Conservation (phyloP, 1,284 basidiomycete species). For the Waitea zeae region DNA sequence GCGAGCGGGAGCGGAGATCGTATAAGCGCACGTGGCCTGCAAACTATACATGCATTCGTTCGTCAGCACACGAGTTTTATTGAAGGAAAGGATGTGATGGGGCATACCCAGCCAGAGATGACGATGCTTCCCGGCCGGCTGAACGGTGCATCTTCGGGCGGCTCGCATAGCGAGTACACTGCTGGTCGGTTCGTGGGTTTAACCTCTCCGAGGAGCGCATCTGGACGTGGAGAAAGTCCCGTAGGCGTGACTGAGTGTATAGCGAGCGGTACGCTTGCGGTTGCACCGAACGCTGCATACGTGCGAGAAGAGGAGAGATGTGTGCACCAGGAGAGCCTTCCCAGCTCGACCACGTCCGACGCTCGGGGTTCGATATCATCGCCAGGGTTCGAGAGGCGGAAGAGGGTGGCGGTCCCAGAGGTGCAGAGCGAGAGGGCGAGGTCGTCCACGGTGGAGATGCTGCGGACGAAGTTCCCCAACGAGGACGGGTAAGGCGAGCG, state of each 20-base stretch:
- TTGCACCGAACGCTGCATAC: slow-evolving; percentile 52
- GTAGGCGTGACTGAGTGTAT: slow-evolving; percentile 34
- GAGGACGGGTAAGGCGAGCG: slow-evolving; percentile 28
- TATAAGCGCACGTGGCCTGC: slow-evolving; percentile 53
- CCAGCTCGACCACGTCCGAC: too few species aligned
- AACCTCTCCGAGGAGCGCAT: slow-evolving; percentile 28
- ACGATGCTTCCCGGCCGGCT: slow-evolving; percentile 52
- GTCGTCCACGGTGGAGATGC: slow-evolving; percentile 36
- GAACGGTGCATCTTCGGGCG: slow-evolving; percentile 40
- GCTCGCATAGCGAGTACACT: too few species aligned
- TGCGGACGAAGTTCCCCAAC: slow-evolving; percentile 24
- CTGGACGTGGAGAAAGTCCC: slow-evolving; percentile 24
- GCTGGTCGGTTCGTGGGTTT: too few species aligned
- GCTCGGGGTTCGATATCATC: too few species aligned
- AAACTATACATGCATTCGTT: too few species aligned
- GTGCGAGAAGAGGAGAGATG: slow-evolving; percentile 21
- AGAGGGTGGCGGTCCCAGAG: slow-evolving; percentile 30
- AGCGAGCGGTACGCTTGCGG: slow-evolving; percentile 36
- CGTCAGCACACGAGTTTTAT: too few species aligned
- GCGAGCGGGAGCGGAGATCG: slow-evolving; percentile 39
- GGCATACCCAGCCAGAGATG: slow-evolving; percentile 69
- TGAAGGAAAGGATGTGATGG: too few species aligned
- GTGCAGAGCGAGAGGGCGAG: too few species aligned
- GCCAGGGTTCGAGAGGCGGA: too few species aligned
- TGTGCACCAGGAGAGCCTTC: slow-evolving; percentile 10